Evolutionary conservation across 1,139 yeast genomes (phyloP), one percentile per base, ranked within the genome.

Genomic region (Oligophagozyma castellii): DNA sequence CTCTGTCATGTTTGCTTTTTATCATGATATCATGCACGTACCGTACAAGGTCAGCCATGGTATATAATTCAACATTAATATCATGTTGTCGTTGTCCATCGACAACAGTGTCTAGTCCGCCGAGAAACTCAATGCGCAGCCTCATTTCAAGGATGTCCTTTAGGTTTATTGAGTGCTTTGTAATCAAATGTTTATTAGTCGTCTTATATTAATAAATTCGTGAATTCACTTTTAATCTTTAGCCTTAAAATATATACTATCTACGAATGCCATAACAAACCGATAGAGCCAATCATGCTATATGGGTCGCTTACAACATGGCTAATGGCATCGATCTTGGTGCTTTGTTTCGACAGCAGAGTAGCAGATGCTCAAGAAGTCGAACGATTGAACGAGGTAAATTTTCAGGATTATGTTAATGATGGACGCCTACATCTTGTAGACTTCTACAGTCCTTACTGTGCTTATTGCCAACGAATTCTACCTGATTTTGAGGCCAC

Each of bases 101-200:
- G 32, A 80, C 75, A 12, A 76, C 66, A 31, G 67, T 70, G 46
- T 78, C 89, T 24, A 78, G 58, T 1, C 92, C 92, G 13, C 92
- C 92, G 36, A 65, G 43, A 39, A 65, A 65, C 38, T 65, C 70
- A 1, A 64, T 63, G 35, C 55, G 63, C n/a, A n/a, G n/a, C n/a
- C n/a, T n/a, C n/a, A n/a, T n/a, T n/a, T n/a, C n/a, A n/a, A n/a
- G n/a, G n/a, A n/a, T n/a, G n/a, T n/a, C n/a, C n/a, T n/a, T n/a
- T n/a, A n/a, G n/a, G n/a, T n/a, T n/a, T n/a, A n/a, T n/a, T n/a
- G n/a, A n/a, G n/a, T n/a, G n/a, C n/a, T n/a, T n/a, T n/a, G n/a
- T n/a, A n/a, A n/a, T n/a, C n/a, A n/a, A n/a, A n/a, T n/a, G n/a
- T n/a, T n/a, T n/a, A n/a, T n/a, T n/a, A n/a, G n/a, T n/a, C n/a